These are phyloP conservation scores for Myxozyma monticola DNA, from an alignment of 805 yeast species.

Conservation along the genomic window DNA sequence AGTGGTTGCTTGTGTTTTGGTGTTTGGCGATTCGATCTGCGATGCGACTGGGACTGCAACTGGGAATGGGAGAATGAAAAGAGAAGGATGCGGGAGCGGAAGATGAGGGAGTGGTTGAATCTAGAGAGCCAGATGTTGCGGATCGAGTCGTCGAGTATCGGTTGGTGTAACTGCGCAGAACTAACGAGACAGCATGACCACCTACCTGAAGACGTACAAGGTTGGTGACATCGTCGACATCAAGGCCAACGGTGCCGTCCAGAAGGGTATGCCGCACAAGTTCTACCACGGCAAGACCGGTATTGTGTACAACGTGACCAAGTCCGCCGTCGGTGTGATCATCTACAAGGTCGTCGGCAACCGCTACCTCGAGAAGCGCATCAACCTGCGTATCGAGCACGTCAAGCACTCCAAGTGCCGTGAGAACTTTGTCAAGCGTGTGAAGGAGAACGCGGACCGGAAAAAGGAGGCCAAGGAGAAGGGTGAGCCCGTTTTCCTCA, in stretches of 20 bases:
- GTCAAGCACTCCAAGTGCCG: constrained; percentile 99
- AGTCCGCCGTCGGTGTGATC: constrained; percentile 96
- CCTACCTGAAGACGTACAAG: constrained; percentile 96
- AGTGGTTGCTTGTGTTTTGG: constrained; percentile 7
- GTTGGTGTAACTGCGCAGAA: not conserved
- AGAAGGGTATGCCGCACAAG: constrained; percentile 99
- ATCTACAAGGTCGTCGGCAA: constrained; percentile 97
- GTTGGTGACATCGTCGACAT: constrained; percentile 99
- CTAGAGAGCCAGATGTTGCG: too few species aligned
- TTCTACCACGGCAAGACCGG: constrained; percentile 99
- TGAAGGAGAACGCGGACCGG: constrained; percentile 92
- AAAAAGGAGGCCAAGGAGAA: constrained; percentile 91
- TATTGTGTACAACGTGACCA: constrained; percentile 98
- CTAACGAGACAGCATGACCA: constrained; percentile 53
- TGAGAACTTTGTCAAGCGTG: constrained; percentile 98
- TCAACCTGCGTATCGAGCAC: constrained; percentile 98
- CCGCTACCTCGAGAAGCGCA: constrained; percentile 99
- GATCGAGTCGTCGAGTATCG: not conserved
- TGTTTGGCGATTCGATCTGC: not conserved
- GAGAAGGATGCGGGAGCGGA: not conserved
- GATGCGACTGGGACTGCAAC: too few species aligned
- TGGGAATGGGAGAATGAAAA: too few species aligned
- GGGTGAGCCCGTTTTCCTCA: constrained; percentile 87
- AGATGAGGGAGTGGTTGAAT: not conserved
- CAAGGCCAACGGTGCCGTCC: constrained; percentile 98